phyloP scores from a whole-genome alignment of 2,329 filamentous ascomycete genomes.

The Aspergillus transmontanensis region DNA sequence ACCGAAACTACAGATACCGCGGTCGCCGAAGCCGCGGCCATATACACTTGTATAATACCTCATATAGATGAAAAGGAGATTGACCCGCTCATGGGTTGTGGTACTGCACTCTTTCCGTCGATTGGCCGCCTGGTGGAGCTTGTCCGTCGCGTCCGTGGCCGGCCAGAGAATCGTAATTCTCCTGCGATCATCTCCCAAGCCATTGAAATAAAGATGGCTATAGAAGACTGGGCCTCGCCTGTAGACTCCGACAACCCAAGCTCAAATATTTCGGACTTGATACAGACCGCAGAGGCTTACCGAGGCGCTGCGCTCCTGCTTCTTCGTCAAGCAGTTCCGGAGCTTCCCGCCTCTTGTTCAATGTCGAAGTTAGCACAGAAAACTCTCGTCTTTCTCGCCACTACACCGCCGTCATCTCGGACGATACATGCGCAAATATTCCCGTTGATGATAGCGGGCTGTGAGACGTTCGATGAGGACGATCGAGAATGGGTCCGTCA shows the following conservation, averaged over 20 bases:
- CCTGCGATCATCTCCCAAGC: not conserved
- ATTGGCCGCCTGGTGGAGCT: not conserved
- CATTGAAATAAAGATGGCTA: not conserved
- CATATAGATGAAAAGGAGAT: not conserved
- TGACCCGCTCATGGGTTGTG: not conserved
- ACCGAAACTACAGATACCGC: not conserved
- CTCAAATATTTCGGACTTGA: not conserved
- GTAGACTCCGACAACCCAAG: not conserved
- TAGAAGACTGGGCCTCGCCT: not conserved
- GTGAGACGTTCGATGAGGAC: not conserved
- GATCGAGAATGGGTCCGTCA: not conserved
- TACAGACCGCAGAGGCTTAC: not conserved
- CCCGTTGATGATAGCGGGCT: not conserved
- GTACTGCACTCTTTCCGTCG: not conserved
- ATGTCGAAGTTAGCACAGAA: not conserved
- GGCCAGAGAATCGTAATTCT: not conserved
- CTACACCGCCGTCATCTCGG: not conserved
- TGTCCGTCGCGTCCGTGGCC: not conserved
- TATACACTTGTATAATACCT: not conserved
- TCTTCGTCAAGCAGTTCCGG: not conserved
- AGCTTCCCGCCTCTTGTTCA: not conserved
- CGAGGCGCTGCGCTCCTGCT: not conserved
- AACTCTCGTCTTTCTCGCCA: not conserved
- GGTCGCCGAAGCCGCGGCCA: not conserved
- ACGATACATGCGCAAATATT: not conserved